phyloP scores from a whole-genome alignment of 1,284 basidiomycete genomes.

The Rhodotorula sp. region DNA sequence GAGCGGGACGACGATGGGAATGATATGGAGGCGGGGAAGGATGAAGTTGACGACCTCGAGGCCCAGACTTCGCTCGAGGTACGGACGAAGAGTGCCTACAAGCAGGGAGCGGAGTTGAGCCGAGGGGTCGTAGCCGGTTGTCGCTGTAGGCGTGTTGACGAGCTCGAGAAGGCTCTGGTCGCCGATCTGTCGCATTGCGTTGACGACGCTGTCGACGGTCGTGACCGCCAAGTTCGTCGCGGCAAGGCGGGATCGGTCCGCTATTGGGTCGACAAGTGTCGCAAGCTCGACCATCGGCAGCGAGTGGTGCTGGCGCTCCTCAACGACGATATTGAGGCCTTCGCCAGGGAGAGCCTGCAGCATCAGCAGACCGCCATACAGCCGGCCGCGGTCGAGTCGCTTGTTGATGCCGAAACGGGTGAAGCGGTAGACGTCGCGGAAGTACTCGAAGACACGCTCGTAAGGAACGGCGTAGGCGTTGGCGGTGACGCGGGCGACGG shows the following conservation, averaged over 20 bases:
- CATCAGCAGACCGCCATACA: slow-evolving; percentile 52
- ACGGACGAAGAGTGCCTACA: slow-evolving; percentile 18
- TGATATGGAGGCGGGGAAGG: slow-evolving; percentile 28
- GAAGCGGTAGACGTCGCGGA: slow-evolving; percentile 50
- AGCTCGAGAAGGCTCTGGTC: slow-evolving; percentile 29
- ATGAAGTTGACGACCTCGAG: slow-evolving; percentile 14
- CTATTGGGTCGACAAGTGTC: slow-evolving; percentile 44
- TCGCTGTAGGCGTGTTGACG: not conserved
- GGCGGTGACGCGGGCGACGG: slow-evolving; percentile 50
- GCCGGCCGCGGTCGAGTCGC: slow-evolving; percentile 48
- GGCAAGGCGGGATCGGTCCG: slow-evolving; percentile 2
- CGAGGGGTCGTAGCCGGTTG: slow-evolving; percentile 44
- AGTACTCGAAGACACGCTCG: slow-evolving; percentile 50
- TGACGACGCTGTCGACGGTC: slow-evolving; percentile 20
- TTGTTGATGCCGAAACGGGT: slow-evolving; percentile 48
- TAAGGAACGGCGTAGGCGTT: slow-evolving; percentile 51
- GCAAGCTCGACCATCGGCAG: slow-evolving; percentile 51
- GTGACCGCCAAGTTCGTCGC: not conserved
- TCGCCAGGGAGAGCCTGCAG: slow-evolving; percentile 53
- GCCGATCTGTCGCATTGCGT: slow-evolving; percentile 9
- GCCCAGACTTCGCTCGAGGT: slow-evolving; percentile 26
- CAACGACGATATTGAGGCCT: slow-evolving; percentile 52
- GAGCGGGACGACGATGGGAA: slow-evolving; percentile 36
- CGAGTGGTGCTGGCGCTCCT: slow-evolving; percentile 49
- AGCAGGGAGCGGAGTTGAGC: slow-evolving; percentile 17